Conservation (phyloP, 352 stramenopile species). For the Phytophthora crassamura region DNA sequence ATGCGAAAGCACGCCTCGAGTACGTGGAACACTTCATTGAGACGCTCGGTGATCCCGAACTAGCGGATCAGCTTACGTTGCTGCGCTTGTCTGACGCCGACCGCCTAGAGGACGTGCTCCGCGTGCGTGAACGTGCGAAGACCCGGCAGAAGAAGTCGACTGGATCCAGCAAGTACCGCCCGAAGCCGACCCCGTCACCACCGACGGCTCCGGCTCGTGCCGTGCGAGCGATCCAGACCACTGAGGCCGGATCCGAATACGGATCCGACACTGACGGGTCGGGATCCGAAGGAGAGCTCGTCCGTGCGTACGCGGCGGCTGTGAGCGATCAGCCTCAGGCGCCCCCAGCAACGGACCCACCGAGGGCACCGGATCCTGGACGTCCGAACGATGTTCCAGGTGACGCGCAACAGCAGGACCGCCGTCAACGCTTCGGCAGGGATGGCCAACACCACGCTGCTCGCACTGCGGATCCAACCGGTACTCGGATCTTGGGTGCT, state of each 20-base stretch:
- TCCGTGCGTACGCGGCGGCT: too few species aligned
- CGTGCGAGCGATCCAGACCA: neutral
- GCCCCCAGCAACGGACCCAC: too few species aligned
- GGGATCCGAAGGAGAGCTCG: too few species aligned
- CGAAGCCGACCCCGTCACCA: neutral
- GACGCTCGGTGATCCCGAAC: too few species aligned
- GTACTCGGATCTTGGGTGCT: neutral
- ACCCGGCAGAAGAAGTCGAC: neutral
- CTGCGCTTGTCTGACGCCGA: neutral
- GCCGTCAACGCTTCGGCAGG: neutral
- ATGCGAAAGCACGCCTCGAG: neutral
- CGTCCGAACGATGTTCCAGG: too few species aligned
- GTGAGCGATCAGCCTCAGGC: too few species aligned
- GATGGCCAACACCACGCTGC: neutral
- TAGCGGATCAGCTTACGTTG: too few species aligned
- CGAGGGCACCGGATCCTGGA: too few species aligned
- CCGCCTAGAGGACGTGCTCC: neutral
- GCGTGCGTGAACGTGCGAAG: neutral
- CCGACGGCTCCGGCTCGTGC: neutral
- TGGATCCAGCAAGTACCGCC: neutral
- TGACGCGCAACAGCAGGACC: too few species aligned
- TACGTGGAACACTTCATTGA: too few species aligned
- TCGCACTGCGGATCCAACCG: neutral
- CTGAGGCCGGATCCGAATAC: too few species aligned
- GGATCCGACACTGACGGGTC: too few species aligned